Conservation (phyloP, 441 rosid species). For the Pelargonium fulgidum region DNA sequence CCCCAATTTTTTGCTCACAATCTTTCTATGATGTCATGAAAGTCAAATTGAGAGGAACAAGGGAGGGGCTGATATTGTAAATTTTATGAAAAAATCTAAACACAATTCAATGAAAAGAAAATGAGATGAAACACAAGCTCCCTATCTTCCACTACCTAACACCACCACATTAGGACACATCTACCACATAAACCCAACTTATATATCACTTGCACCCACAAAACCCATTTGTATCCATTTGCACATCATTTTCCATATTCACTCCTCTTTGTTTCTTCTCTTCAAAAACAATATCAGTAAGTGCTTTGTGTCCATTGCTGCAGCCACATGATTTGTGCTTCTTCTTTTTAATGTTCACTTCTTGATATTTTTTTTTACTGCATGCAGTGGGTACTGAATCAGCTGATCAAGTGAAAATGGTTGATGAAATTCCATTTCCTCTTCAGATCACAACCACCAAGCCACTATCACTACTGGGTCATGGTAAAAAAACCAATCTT, state of each 20-base stretch:
- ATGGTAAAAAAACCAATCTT: constrained; percentile 35
- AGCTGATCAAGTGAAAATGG: constrained; percentile 39
- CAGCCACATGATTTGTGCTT: not conserved
- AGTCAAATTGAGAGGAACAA: no score
- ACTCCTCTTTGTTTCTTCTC: not conserved
- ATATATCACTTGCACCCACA: not conserved
- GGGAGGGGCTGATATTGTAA: no score
- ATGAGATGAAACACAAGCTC: constrained; percentile 24
- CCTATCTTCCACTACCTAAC: constrained; percentile 20
- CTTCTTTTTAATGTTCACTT: not conserved
- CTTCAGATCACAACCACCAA: constrained; percentile 47
- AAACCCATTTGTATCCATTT: not conserved
- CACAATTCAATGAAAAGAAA: constrained; percentile 11
- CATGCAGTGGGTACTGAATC: constrained; percentile 51
- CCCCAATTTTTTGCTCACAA: not conserved
- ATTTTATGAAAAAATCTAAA: constrained; percentile 9
- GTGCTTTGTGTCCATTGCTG: constrained; percentile 3
- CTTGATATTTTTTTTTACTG: not conserved
- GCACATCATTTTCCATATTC: not conserved
- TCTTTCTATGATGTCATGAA: not conserved
- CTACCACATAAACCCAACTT: not conserved
- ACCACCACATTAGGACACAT: not conserved
- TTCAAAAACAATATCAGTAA: constrained; percentile 15
- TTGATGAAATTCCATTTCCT: constrained; percentile 68
- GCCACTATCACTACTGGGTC: constrained; percentile 58